Percentiles rank a stretch among this genome's conserved stretches.
Conservation (phyloP, 116 monocot genomes). For the Posidonia oceanica region DNA sequence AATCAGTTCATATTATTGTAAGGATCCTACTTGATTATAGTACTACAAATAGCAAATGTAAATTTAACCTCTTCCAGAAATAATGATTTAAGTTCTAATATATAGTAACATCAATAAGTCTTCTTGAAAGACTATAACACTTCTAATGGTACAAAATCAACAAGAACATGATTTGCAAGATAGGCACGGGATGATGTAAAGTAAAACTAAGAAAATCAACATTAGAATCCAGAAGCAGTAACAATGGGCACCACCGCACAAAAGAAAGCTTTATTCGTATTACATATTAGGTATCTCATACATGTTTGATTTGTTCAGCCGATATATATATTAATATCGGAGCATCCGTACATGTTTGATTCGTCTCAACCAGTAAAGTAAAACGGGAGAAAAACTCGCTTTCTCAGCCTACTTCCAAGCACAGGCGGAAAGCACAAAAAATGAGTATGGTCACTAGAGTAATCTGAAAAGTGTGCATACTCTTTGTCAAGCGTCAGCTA, state of each 20-base stretch:
- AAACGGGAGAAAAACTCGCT: conserved; percentile 12
- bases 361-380: neutral
- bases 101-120: no score
- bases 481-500: neutral
- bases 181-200: neutral
- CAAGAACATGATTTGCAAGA: neutral
- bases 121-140: neutral
- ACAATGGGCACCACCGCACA: neutral
- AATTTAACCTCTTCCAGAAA: no score
- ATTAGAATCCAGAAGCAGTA: neutral
- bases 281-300: no score
- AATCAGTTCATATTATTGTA: no score
- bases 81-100: no score
- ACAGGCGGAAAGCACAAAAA: conserved; percentile 14
- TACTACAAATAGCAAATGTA: no score
- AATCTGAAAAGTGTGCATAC: neutral
- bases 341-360: neutral
- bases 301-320: no score
- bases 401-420: conserved; percentile 14
- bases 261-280: neutral
- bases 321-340: no score
- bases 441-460: neutral
- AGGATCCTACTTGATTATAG: no score
- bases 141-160: neutral
- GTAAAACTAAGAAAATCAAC: neutral